A percentile compares a stretch with the other conserved stretches of the same genome.
Evolutionary conservation across 2,329 filamentous ascomycete genomes (phyloP).

Genomic region (Aspergillus floridensis): DNA sequence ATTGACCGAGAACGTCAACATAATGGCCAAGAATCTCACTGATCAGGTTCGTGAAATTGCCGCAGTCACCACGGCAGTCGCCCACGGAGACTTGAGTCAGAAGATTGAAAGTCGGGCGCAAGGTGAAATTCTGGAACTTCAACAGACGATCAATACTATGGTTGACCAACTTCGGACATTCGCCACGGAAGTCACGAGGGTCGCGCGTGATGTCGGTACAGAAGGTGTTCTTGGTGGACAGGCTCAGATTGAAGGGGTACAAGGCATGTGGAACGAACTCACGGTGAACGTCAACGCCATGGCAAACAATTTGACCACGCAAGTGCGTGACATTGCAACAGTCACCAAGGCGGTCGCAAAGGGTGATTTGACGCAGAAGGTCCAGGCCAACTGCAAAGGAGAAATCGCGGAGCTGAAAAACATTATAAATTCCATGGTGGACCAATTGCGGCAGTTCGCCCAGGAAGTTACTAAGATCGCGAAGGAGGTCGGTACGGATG

Average conservation of each 20-base stretch:
- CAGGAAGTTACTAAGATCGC: constrained; percentile 96
- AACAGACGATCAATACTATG: constrained; percentile 88
- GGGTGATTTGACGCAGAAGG: constrained; percentile 94
- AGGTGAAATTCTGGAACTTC: constrained; percentile 77
- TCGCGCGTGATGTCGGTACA: constrained; percentile 79
- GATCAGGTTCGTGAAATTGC: constrained; percentile 84
- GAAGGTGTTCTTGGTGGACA: constrained; percentile 80
- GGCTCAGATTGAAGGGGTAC: constrained; percentile 77
- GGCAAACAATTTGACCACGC: constrained; percentile 81
- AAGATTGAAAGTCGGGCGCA: constrained; percentile 79
- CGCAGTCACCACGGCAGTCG: constrained; percentile 78
- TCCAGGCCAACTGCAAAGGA: constrained; percentile 86
- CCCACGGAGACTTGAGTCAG: constrained; percentile 77
- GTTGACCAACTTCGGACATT: constrained; percentile 81
- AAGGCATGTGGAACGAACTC: constrained; percentile 85
- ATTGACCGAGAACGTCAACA: constrained; percentile 83
- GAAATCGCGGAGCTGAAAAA: constrained; percentile 94
- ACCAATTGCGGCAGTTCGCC: constrained; percentile 93
- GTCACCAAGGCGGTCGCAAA: constrained; percentile 68
- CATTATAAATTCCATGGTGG: constrained; percentile 99
- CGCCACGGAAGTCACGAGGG: constrained; percentile 77
- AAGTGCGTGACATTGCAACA: constrained; percentile 90
- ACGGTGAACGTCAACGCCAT: constrained; percentile 85
- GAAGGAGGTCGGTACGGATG: constrained; percentile 93
- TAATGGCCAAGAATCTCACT: constrained; percentile 79